Base-by-base conservation (phyloP, 2,329 filamentous ascomycete genomes). In the Grosmannia huntii region DNA sequence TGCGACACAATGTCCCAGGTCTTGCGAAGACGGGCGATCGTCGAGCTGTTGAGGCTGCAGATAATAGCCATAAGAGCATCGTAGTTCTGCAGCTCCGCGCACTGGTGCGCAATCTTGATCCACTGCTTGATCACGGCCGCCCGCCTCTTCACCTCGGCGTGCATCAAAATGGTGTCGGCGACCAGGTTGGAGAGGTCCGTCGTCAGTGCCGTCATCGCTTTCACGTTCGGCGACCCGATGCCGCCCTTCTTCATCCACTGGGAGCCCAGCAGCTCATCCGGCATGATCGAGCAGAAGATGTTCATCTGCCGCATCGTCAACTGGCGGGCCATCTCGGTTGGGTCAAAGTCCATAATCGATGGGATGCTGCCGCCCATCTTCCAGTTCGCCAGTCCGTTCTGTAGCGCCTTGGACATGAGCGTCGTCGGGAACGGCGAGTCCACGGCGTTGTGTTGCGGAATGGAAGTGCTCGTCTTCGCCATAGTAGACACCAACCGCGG, bases 31-130 rank as follows among this genome's bases (percentile, higher is more conserved):
- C 94, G 88, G 57, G 84, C 84, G 64, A 99, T 92, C 65, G 90
- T 92, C 19, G 91, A 95, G 59, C 88, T 91, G 71, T 95, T 95
- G 54, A 99, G 74, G 11, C 89, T 91, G 75, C 91, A 96, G 66
- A 96, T 90, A 65, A 99, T 96, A 9, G 94, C 90, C 90, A 97
- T 96, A 12, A 99, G 75, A 0, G 90, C 89, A 68, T 99, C 92
- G 66, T 96, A 99, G 73, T 99, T 99, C 74, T 94, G 87, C 28
- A 97, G 79, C 66, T 94, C 89, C 5, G 95, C 76, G 64, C 90
- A 95, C 66, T 88, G 89, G 65, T 87, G 81, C 0, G 89, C 90
- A 64, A 97, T 85, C 76, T 97, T 99, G 69, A 96, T 89, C 94
- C 94, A 99, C 65, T 97, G 91, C 75, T 99, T 97, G 74, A 99